These are phyloP conservation scores for Penicillium mononematosum DNA, from an alignment of 495 filamentous ascomycete genomes.

Conservation along the genomic window DNA sequence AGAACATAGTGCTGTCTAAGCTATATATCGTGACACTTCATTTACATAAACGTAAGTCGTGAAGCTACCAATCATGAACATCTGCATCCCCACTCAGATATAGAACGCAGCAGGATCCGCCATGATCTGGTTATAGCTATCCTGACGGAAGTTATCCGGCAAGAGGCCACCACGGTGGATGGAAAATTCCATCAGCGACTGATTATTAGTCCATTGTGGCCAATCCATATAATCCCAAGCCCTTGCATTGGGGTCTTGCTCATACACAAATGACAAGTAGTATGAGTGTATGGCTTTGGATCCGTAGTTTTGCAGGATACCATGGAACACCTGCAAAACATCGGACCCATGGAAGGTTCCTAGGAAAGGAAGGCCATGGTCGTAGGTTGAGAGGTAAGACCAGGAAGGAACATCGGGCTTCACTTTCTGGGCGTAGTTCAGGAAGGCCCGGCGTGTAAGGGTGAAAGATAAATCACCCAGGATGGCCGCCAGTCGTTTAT, in stretches of 20 bases:
- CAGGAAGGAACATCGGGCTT: conserved; percentile 59
- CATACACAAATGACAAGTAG: conserved; percentile 65
- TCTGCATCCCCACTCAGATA: conserved; percentile 39
- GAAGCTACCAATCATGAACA: not conserved
- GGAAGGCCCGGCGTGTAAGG: conserved; percentile 57
- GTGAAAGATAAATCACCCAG: conserved; percentile 69
- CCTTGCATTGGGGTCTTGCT: conserved; percentile 59
- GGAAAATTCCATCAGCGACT: conserved; percentile 59
- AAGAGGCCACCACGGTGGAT: conserved; percentile 43
- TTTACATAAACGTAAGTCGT: not conserved
- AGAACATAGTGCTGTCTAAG: not conserved
- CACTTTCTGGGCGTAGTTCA: conserved; percentile 38
- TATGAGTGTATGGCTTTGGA: conserved; percentile 57
- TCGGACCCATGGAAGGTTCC: conserved; percentile 74
- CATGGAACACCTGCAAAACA: conserved; percentile 64
- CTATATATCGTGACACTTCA: not conserved
- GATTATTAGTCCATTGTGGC: conserved; percentile 58
- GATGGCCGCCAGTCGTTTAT: conserved; percentile 74
- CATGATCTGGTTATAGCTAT: conserved; percentile 48
- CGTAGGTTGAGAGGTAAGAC: conserved; percentile 70
- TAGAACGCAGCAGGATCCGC: conserved; percentile 46
- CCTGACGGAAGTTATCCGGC: conserved; percentile 58
- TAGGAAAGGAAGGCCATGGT: conserved; percentile 64
- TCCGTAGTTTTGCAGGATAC: conserved; percentile 60
- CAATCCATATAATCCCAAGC: conserved; percentile 47